Evolutionary conservation across 495 filamentous ascomycete genomes (phyloP), one percentile per base, ranked within the genome.

Genomic region (Penicilliopsis zonata): DNA sequence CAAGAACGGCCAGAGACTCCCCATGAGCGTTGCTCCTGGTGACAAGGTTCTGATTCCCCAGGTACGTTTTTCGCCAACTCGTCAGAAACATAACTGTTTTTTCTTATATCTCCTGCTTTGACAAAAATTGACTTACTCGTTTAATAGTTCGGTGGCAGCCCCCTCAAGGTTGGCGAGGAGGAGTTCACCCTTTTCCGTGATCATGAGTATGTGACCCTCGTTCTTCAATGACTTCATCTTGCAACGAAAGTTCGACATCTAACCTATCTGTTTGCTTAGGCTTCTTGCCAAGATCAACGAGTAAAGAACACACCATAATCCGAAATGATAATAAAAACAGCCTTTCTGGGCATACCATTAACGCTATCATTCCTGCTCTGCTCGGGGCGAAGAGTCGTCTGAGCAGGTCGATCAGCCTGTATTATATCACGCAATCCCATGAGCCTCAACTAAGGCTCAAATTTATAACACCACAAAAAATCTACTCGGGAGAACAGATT

Each of bases 41-140:
- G 90, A 99, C 65, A 80, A 84, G 53, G 90, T 99, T 32, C 65
- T 99, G 69, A 94, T 95, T 60, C 90, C 90, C 42, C 82, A 88
- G 78, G 88, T 95, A 73, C 41, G 78, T 63, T 34, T 7, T 3
- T 24, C 35, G n/a, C n/a, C n/a, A n/a, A n/a, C n/a, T n/a, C n/a
- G n/a, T n/a, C n/a, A n/a, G n/a, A n/a, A n/a, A n/a, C n/a, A n/a
- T 16, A 13, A 5, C 14, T 13, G 16, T 14, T 30, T 13, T 13
- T 17, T n/a, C 9, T 13, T 3, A 17, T 14, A 15, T 13, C 4
- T 30, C n/a, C 3, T 5, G 7, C 6, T 30, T 30, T 14, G 28
- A 7, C 5, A 3, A 5, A 18, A 8, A 15, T 17, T n/a, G 12
- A 4, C 21, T 19, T 12, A 17, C 38, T 2, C 19, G 9, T 39